Base-by-base conservation (phyloP, 306 rosid species). In the Fragaria vesca region DNA sequence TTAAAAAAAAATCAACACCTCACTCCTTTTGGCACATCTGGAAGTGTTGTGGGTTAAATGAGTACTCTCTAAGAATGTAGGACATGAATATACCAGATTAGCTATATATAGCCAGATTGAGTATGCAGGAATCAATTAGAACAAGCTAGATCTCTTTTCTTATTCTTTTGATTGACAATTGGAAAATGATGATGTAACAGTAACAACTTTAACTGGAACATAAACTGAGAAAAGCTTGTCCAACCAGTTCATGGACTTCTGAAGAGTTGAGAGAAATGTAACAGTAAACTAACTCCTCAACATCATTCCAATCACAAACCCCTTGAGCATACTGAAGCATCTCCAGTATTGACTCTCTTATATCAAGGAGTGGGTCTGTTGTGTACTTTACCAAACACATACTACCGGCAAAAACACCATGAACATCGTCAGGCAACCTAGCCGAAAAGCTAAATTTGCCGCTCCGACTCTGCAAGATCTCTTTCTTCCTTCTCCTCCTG, bases 241-340 rank as follows among this genome's bases (percentile, higher is more conserved):
- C 48, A 57, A 86, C 71, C 73, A 75, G 15, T 5, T 42, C 50
- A 76, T 84, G 87, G 78, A 80, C 38, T 5, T 82, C 75, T 61
- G 86, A 13, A 62, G 87, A 75, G 55, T 88, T 86, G n/a, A 88
- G 84, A 80, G 85, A 71, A 78, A 86, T 34, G 42, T 72, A 88
- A 58, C 84, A 86, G 72, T 83, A 86, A 67, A 84, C 79, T 48
- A 88, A 67, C 63, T 86, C 89, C 48, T 88, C 87, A 45, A 86
- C 73, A 34, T 88, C 84, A 42, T 75, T 67, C 88, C 86, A 84
- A 11, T 76, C 78, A 65, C 58, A 84, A 51, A 74, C 76, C 61
- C 81, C 84, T 24, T 62, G 17, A 28, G 38, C 60, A 10, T 73
- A 36, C 12, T 34, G 71, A 48, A 79, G 78, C 86, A 88, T 83